These are phyloP conservation scores for Lipomyces sp. DNA, from an alignment of 805 yeast species.

Conservation along the genomic window DNA sequence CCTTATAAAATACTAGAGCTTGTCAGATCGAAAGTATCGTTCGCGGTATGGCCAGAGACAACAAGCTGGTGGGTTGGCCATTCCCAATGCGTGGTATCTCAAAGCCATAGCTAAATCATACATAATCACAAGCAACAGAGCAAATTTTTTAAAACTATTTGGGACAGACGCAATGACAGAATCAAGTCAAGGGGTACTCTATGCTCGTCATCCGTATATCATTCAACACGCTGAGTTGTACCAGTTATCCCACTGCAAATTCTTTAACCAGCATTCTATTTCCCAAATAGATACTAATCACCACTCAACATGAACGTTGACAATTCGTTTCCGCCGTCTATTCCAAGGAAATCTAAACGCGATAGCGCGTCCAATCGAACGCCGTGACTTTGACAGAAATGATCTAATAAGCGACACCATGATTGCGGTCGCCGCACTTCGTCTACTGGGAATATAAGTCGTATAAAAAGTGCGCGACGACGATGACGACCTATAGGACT, in stretches of 20 bases:
- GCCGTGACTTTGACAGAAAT: conserved; percentile 15
- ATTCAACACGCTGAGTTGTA: background rate
- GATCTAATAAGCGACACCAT: conserved; percentile 9
- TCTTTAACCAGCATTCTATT: background rate
- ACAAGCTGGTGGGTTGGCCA: background rate
- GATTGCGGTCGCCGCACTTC: conserved; percentile 4
- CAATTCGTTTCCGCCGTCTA: conserved; percentile 22
- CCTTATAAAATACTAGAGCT: background rate
- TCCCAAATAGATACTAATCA: conserved; percentile 4
- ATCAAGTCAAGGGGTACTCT: background rate
- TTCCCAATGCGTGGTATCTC: background rate
- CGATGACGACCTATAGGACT: background rate
- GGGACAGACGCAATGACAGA: background rate
- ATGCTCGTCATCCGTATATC: background rate
- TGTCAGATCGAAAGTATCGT: conserved; percentile 1
- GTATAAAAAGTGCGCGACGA: background rate
- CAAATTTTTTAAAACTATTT: background rate
- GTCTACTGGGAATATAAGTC: conserved; percentile 2
- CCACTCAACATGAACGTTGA: conserved; percentile 34
- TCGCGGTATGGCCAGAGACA: background rate
- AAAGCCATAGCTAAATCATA: background rate
- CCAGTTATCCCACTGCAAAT: background rate
- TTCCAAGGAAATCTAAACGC: conserved; percentile 34
- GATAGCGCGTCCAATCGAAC: conserved; percentile 27
- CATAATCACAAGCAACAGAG: background rate